Conservation (phyloP, 2,329 filamentous ascomycete genomes). For the Epichloe elymi region DNA sequence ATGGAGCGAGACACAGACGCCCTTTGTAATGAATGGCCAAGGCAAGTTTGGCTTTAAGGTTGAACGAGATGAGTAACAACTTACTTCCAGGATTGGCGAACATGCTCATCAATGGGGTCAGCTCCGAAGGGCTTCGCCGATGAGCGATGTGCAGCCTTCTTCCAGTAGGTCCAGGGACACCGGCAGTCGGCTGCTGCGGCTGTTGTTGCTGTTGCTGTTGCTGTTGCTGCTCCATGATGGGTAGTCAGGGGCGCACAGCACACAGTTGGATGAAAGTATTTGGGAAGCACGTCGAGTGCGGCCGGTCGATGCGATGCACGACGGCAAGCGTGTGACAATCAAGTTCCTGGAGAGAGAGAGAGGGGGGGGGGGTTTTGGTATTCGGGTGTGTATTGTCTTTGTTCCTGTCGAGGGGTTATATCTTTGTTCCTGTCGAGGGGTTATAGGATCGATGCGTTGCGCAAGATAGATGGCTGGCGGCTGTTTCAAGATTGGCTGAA, state of each 20-base stretch:
- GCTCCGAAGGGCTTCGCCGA: conserved; percentile 89
- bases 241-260: conserved; percentile 30
- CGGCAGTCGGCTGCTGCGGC: conserved; percentile 38
- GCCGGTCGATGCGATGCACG: conserved; percentile 6
- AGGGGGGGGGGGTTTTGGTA: neutral
- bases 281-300: conserved; percentile 29
- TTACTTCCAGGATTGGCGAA: conserved; percentile 53
- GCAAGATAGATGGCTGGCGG: neutral
- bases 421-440: neutral
- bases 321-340: neutral
- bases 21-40: neutral
- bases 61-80: conserved; percentile 18
- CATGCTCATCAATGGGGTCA: conserved; percentile 96
- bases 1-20: neutral
- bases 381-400: neutral
- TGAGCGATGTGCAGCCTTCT: conserved; percentile 95
- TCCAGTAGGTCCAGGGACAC: conserved; percentile 61
- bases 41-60: neutral
- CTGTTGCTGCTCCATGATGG: conserved; percentile 44
- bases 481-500: neutral
- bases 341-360: neutral
- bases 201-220: conserved; percentile 45
- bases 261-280: neutral
- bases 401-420: neutral
- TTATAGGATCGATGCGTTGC: neutral